Percentiles rank a stretch among this genome's conserved stretches.
These are phyloP conservation scores for peach (Prunus persica) DNA, from an alignment of 306 rosid genomes.

Conservation along the genomic window DNA sequence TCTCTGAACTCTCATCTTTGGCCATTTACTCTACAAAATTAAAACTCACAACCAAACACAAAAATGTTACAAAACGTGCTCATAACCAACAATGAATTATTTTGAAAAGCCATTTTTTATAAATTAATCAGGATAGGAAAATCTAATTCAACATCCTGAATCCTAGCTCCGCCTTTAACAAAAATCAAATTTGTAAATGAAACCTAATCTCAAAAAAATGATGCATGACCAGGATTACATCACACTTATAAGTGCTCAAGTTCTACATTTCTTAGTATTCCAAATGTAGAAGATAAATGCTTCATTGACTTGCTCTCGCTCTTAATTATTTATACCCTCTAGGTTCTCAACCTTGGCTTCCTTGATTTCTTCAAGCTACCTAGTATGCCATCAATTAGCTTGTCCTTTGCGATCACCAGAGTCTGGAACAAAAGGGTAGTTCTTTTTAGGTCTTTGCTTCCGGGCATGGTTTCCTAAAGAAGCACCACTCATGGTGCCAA, in stretches of 20 bases:
- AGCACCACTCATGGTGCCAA: conserved; percentile 23
- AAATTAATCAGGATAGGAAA: no score
- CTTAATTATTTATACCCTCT: background rate
- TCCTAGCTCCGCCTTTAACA: no score
- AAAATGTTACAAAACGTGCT: no score
- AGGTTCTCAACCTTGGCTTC: conserved; percentile 36
- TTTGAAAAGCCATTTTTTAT: no score
- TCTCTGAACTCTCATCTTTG: no score
- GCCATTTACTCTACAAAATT: no score
- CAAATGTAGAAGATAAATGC: background rate
- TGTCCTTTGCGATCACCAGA: conserved; percentile 33
- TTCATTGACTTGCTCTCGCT: background rate
- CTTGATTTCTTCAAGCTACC: conserved; percentile 41
- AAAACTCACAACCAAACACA: no score
- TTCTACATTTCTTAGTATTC: background rate
- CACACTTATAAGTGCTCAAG: background rate
- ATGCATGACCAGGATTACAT: background rate
- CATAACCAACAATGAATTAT: no score
- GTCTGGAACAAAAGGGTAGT: conserved; percentile 63
- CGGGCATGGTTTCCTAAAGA: conserved; percentile 10
- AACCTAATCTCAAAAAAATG: no score
- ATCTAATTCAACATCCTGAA: no score
- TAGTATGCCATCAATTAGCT: conserved; percentile 46
- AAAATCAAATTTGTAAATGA: no score
- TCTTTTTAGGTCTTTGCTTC: conserved; percentile 50